phyloP scores from a whole-genome alignment of 2,329 filamentous ascomycete species.

The Ceratocystis lukuohia region DNA sequence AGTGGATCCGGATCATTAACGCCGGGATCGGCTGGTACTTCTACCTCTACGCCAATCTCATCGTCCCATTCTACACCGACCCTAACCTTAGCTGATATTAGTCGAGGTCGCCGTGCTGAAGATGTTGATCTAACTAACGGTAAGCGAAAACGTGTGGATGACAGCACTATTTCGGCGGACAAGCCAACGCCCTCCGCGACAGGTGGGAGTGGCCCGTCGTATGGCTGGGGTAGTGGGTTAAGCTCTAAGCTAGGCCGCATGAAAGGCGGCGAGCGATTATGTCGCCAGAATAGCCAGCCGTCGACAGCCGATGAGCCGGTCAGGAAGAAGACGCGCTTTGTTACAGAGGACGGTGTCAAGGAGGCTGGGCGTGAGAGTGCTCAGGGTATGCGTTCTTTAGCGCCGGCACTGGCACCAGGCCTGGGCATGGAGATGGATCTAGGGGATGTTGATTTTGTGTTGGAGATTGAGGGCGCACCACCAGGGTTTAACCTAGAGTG shows the following conservation, averaged over 20 bases:
- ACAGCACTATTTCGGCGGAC: slow-evolving; percentile 36
- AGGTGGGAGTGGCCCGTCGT: slow-evolving; percentile 22
- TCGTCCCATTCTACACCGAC: slow-evolving; percentile 32
- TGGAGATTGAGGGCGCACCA: slow-evolving; percentile 19
- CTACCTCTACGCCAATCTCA: slow-evolving; percentile 20
- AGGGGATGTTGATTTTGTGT: slow-evolving; percentile 15
- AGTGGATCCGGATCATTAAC: background rate
- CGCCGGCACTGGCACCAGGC: slow-evolving; percentile 20
- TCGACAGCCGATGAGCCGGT: slow-evolving; percentile 31
- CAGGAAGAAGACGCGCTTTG: slow-evolving; percentile 64
- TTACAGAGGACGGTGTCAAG: slow-evolving; percentile 63
- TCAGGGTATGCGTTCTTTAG: slow-evolving; percentile 31
- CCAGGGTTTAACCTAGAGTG: slow-evolving; percentile 14
- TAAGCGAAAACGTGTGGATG: slow-evolving; percentile 45
- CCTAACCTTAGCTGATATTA: slow-evolving; percentile 32
- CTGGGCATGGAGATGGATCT: slow-evolving; percentile 3
- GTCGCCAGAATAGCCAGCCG: slow-evolving; percentile 24
- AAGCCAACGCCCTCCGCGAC: slow-evolving; percentile 26
- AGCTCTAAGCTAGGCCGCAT: slow-evolving; percentile 45
- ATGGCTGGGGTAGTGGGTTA: slow-evolving; percentile 45
- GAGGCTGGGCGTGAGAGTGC: slow-evolving; percentile 60
- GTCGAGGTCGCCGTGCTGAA: slow-evolving; percentile 29
- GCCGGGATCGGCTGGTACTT: background rate
- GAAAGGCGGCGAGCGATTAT: slow-evolving; percentile 45
- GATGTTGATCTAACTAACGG: slow-evolving; percentile 44